A percentile compares a stretch with the other conserved stretches of the same genome.
Evolutionary conservation across 371 early-diverging fungal genomes (phyloP).

Genomic region (Mortierella sp.): DNA sequence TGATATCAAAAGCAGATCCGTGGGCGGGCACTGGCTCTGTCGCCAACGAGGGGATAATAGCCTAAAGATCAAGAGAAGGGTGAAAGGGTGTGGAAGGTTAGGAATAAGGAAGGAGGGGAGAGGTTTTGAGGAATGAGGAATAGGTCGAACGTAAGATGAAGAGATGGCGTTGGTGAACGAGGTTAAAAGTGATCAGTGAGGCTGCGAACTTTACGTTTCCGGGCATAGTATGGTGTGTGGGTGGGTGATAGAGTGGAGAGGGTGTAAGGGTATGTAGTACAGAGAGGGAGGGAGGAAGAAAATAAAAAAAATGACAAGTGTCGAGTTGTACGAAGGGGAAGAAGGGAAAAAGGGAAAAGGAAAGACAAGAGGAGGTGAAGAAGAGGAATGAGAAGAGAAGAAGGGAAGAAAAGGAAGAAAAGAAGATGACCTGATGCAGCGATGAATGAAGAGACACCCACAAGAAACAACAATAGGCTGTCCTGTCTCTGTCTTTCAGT

Average conservation of each 20-base stretch:
- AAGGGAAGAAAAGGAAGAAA: background rate
- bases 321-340: background rate
- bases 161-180: background rate
- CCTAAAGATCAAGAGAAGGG: slow-evolving; percentile 20
- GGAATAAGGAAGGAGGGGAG: background rate
- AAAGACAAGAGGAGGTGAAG: background rate
- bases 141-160: background rate
- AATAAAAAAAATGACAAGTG: background rate
- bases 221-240: slow-evolving; percentile 22
- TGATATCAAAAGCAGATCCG: slow-evolving; percentile 74
- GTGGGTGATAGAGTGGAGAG: background rate
- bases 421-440: background rate
- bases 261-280: slow-evolving; percentile 2
- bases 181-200: background rate
- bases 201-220: slow-evolving; percentile 42
- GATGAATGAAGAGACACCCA: background rate
- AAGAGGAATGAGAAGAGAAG: background rate
- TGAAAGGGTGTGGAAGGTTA: background rate
- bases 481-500: background rate
- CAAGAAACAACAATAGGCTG: background rate
- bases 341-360: background rate
- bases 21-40: slow-evolving; percentile 34
- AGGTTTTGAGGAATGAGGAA: background rate
- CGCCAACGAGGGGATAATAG: slow-evolving; percentile 38
- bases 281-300: background rate